phyloP scores from a whole-genome alignment of 352 stramenopile species.

The Globisporangium perplexum region DNA sequence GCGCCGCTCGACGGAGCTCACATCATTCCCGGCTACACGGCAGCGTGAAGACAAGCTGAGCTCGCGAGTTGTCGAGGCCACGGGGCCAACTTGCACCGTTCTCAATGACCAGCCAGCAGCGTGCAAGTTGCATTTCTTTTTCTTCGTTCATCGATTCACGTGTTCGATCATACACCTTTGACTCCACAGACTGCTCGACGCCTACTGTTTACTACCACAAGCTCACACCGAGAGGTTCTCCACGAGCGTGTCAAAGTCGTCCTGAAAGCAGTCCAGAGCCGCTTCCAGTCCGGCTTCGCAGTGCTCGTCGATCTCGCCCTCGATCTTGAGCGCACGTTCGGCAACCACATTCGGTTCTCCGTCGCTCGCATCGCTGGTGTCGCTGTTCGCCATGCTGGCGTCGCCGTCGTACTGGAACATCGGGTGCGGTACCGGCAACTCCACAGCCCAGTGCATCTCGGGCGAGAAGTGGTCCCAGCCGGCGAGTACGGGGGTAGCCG shows the following conservation, averaged over 20 bases:
- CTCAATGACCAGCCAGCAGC: too few relatives aligned
- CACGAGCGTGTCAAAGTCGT: conserved; percentile 10
- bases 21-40: too few relatives aligned
- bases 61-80: too few relatives aligned
- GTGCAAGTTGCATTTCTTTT: too few relatives aligned
- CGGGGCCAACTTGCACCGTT: too few relatives aligned
- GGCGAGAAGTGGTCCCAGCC: conserved; percentile 6
- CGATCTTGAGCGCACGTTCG: background rate
- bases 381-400: background rate
- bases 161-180: background rate
- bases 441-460: background rate
- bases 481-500: conserved; percentile 1
- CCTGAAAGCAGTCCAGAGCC: background rate
- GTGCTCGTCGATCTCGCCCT: background rate
- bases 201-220: background rate
- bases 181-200: background rate
- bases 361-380: background rate
- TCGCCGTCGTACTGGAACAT: background rate
- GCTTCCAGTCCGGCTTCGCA: background rate
- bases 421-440: conserved; percentile 3
- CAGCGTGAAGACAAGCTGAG: too few relatives aligned
- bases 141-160: too few relatives aligned
- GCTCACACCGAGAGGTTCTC: background rate
- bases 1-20: too few relatives aligned
- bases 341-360: background rate